A percentile compares a stretch with the other conserved stretches of the same genome.
Evolutionary conservation across 371 early-diverging fungal genomes (phyloP).

Genomic region (Ordospora pajunii): DNA sequence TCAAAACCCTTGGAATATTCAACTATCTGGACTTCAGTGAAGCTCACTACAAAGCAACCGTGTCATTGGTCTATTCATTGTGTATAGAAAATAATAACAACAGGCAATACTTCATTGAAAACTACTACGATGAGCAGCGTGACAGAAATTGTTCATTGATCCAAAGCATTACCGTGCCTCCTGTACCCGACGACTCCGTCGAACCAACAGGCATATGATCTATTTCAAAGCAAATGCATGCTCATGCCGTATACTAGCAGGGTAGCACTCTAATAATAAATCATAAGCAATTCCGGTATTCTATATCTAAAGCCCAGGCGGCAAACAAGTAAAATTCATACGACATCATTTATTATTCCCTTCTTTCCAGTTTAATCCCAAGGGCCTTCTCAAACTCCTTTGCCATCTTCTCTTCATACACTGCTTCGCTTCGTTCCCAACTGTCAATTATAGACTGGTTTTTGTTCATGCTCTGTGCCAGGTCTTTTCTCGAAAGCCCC

Average conservation of each 20-base stretch:
- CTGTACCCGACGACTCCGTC: no score
- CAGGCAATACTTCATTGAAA: neutral
- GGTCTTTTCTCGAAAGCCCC: constrained; percentile 36
- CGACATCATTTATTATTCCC: neutral
- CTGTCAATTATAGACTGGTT: constrained; percentile 20
- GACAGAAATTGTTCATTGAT: neutral
- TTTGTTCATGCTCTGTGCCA: constrained; percentile 48
- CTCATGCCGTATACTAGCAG: no score
- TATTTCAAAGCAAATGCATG: no score
- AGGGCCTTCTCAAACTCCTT: constrained; percentile 38
- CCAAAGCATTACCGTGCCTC: neutral
- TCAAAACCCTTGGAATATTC: constrained; percentile 11
- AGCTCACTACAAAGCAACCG: neutral
- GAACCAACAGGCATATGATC: no score
- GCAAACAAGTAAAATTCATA: no score
- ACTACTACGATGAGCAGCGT: constrained; percentile 9
- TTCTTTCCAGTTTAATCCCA: constrained; percentile 26
- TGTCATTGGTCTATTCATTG: constrained; percentile 10
- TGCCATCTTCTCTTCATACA: constrained; percentile 42
- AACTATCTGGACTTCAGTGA: constrained; percentile 4
- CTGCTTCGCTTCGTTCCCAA: constrained; percentile 47
- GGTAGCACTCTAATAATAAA: no score
- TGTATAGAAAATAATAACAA: constrained; percentile 16
- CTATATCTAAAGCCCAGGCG: no score
- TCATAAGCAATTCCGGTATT: no score